Evolutionary conservation across 1,284 basidiomycete species (phyloP), one percentile per base, ranked within the genome.

Genomic region (Malassezia cuniculi): DNA sequence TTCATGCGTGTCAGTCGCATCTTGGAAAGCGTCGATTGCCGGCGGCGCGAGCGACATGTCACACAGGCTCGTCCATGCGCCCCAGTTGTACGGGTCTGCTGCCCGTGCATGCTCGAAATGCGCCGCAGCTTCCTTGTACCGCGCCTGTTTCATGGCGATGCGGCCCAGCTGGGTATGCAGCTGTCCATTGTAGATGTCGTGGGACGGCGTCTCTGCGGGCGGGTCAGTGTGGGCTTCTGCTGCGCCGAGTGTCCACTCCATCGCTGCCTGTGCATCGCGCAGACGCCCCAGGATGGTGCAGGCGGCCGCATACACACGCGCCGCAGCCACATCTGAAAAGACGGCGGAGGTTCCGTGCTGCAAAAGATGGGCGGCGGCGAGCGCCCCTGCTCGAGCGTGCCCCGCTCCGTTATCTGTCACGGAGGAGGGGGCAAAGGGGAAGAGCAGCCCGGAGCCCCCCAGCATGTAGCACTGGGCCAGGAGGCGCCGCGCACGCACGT

Each of bases 41-140:
- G 15, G 46, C 44, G 26, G 52, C 31, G 39, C 39, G 39, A 5
- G 41, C 33, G 17, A 54, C 7, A 52, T 49, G 30, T 64, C 60
- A 29, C 56, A 59, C 6, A 61, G 42, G 1, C 53, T 50, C 3
- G 56, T 32, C 51, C 57, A 61, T 6, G 60, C 57, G 11, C 49
- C 47, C 60, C 61, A 64, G 16, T 54, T 56, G 42, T 51, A 54
- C 21, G 44, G 54, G 27, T 62, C 58, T 6, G 36, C 30, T 9
- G 50, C 36, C 16, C 51, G 40, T 6, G 57, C 57, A 12, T 42
- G 34, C 15, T 27, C 17, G 36, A 56, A 54, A 31, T 31, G 25
- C 7, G 48, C 27, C 2, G 46, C 48, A 3, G 60, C 60, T 31
- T 59, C 47, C 4, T 39, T 31, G 16, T 34, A 28, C 5, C 49